phyloP scores from a whole-genome alignment of 2,329 filamentous ascomycete species.

The Rhynchosporium graminicola region DNA sequence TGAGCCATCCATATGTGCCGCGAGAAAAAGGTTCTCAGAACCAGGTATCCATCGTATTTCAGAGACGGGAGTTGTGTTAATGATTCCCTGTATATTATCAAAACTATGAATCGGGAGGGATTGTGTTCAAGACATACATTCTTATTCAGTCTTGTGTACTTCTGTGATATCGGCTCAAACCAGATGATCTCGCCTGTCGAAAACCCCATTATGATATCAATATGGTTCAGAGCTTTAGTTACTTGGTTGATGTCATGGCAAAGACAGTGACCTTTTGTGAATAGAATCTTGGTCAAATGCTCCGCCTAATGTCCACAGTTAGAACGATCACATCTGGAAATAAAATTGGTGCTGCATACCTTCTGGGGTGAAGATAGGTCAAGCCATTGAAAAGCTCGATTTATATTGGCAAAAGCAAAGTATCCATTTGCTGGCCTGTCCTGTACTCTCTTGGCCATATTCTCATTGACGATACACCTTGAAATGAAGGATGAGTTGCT shows the following conservation, averaged over 20 bases:
- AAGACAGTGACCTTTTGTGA: constrained; percentile 92
- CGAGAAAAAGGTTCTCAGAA: constrained; percentile 89
- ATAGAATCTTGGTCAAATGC: constrained; percentile 91
- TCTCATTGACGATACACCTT: constrained; percentile 89
- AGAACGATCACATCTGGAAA: constrained; percentile 27
- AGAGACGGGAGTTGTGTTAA: constrained; percentile 82
- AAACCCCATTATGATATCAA: constrained; percentile 94
- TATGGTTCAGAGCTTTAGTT: constrained; percentile 76
- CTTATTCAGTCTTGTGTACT: constrained; percentile 94
- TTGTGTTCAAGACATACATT: constrained; percentile 60
- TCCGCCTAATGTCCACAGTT: constrained; percentile 61
- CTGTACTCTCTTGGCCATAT: constrained; percentile 72
- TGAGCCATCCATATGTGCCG: constrained; percentile 87
- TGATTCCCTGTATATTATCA: constrained; percentile 63
- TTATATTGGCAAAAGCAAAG: constrained; percentile 94
- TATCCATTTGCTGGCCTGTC: constrained; percentile 78
- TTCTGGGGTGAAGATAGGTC: constrained; percentile 78
- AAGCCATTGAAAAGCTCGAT: constrained; percentile 93
- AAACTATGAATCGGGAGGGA: background rate
- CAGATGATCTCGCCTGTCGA: constrained; percentile 97
- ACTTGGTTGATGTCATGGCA: constrained; percentile 89
- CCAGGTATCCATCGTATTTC: constrained; percentile 92
- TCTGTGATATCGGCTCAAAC: constrained; percentile 96
- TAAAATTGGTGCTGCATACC: constrained; percentile 42
- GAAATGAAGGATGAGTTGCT: constrained; percentile 99